A percentile compares a stretch with the other conserved stretches of the same genome.
phyloP scores from a whole-genome alignment of 2,329 filamentous ascomycete species.

The Drechslerella coelobrocha region DNA sequence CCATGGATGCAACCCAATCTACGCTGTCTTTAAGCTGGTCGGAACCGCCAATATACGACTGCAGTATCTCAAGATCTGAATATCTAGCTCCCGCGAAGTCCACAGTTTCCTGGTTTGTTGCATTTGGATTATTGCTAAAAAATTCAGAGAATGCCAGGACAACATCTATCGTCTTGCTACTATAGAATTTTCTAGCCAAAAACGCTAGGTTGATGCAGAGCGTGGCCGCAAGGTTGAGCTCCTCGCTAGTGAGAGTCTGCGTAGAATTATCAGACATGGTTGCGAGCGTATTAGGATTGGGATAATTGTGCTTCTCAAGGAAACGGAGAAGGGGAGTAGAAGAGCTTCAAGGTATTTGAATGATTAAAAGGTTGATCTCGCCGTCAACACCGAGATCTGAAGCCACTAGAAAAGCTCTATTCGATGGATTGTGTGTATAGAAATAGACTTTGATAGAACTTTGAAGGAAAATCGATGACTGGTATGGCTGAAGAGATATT shows the following conservation, averaged over 20 bases:
- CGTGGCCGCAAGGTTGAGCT: constrained; percentile 25
- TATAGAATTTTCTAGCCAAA: constrained; percentile 34
- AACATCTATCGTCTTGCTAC: constrained; percentile 28
- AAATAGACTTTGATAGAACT: too few relatives aligned
- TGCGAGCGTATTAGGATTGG: too few relatives aligned
- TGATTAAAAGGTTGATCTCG: too few relatives aligned
- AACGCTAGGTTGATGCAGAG: constrained; percentile 45
- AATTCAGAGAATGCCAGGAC: constrained; percentile 25
- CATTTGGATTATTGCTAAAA: constrained; percentile 24
- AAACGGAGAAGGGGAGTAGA: too few relatives aligned
- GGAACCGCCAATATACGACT: constrained; percentile 1
- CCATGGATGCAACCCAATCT: constrained; percentile 23
- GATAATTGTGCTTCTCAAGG: too few relatives aligned
- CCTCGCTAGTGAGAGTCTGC: constrained; percentile 15
- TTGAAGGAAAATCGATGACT: too few relatives aligned
- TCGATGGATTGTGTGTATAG: too few relatives aligned
- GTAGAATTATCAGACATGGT: not conserved
- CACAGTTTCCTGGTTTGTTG: constrained; percentile 22
- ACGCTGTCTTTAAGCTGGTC: constrained; percentile 35
- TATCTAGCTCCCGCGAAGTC: constrained; percentile 22
- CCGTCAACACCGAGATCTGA: too few relatives aligned
- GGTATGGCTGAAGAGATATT: too few relatives aligned
- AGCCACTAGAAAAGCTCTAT: too few relatives aligned
- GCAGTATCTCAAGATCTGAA: constrained; percentile 12
- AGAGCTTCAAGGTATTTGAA: too few relatives aligned